phyloP scores from a whole-genome alignment of 23 red algal genomes.

The Gracilariopsis chorda region DNA sequence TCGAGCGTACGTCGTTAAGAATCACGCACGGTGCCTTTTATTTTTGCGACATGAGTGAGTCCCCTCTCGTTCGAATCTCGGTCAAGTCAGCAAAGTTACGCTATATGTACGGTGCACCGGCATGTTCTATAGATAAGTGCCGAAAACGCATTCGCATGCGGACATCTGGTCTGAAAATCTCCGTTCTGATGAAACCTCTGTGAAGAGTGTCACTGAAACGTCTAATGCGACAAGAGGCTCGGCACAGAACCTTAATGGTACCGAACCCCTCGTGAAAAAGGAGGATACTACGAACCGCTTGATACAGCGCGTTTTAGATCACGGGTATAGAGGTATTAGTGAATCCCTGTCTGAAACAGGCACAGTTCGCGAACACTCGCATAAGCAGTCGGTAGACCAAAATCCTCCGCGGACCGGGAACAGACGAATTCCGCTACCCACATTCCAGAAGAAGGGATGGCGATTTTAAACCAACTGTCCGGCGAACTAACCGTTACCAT shows the following conservation, averaged over 20 bases:
- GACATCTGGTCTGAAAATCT: slow-evolving; percentile 16
- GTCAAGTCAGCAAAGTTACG: slow-evolving; percentile 46
- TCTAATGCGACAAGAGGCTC: too few relatives aligned
- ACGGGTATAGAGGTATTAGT: slow-evolving; percentile 29
- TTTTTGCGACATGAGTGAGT: slow-evolving; percentile 60
- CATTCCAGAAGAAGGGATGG: too few relatives aligned
- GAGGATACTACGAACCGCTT: slow-evolving; percentile 43
- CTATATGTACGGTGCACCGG: slow-evolving; percentile 52
- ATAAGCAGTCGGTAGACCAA: too few relatives aligned
- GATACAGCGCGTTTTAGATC: slow-evolving; percentile 25
- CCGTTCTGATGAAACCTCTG: slow-evolving; percentile 8
- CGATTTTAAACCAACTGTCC: too few relatives aligned
- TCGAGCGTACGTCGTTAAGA: slow-evolving; percentile 38
- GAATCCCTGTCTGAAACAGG: neutral
- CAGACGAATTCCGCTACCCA: too few relatives aligned
- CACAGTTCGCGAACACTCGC: too few relatives aligned
- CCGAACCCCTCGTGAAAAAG: too few relatives aligned
- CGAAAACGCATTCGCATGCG: slow-evolving; percentile 45
- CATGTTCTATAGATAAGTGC: slow-evolving; percentile 25
- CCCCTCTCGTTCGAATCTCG: slow-evolving; percentile 42
- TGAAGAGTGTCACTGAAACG: neutral
- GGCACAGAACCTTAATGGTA: too few relatives aligned
- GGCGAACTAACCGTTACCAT: too few relatives aligned
- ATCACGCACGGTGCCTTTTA: slow-evolving; percentile 56
- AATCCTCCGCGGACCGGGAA: too few relatives aligned